These are phyloP conservation scores for Handroanthus guayacan DNA, from an alignment of 257 asterid species.

Conservation along the genomic window DNA sequence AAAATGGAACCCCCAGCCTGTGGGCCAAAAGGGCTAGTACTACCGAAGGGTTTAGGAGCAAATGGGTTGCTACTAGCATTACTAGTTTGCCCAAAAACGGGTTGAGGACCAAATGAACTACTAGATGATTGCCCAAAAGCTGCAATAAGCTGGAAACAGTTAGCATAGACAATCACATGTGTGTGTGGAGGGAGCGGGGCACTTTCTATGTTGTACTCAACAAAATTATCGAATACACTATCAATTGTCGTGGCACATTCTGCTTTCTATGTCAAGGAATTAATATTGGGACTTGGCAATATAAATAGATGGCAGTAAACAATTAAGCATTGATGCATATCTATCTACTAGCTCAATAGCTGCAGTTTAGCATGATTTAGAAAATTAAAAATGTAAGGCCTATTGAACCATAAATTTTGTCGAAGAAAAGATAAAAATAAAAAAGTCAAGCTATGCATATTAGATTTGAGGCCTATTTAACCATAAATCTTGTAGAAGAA, in stretches of 20 bases:
- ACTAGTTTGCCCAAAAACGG: slow-evolving; percentile 83
- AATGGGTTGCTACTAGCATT: slow-evolving; percentile 84
- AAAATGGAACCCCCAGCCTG: slow-evolving; percentile 89
- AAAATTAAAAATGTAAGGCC: background rate
- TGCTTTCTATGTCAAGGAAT: background rate
- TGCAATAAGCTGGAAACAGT: slow-evolving; percentile 46
- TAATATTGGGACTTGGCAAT: background rate
- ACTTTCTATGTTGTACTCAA: background rate
- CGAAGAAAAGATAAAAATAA: background rate
- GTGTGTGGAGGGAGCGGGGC: too few species aligned
- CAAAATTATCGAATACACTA: slow-evolving; percentile 1
- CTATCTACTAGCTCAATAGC: background rate
- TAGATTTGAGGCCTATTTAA: too few species aligned
- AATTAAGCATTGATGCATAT: background rate
- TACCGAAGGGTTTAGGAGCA: slow-evolving; percentile 95
- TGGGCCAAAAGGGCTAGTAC: slow-evolving; percentile 82
- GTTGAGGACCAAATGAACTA: slow-evolving; percentile 93
- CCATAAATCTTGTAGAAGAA: too few species aligned
- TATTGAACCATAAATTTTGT: background rate
- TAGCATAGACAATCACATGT: too few species aligned
- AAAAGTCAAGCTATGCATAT: too few species aligned
- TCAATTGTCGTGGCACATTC: slow-evolving; percentile 2
- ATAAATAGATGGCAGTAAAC: slow-evolving; percentile 19
- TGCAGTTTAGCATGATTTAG: background rate
- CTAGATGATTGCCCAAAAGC: slow-evolving; percentile 97